Evolutionary conservation across 805 yeast species (phyloP).

Genomic region (Sugiyamaella boreocaroliniensis): DNA sequence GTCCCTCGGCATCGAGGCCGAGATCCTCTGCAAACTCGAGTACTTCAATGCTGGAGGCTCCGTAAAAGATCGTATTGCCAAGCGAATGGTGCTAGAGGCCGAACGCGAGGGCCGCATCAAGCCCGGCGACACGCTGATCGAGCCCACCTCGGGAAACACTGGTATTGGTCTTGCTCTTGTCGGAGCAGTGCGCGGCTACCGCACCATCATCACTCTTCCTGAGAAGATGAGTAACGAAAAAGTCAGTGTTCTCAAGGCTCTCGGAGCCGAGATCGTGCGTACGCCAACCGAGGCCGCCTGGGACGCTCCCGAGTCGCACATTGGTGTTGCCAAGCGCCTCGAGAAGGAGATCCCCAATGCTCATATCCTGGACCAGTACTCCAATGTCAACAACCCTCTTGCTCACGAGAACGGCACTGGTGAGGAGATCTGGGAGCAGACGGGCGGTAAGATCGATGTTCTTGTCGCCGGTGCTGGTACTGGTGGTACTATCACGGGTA

Average conservation of each 20-base stretch:
- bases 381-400: slow-evolving; percentile 68
- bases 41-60: slow-evolving; percentile 86
- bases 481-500: slow-evolving; percentile 87
- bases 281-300: slow-evolving; percentile 91
- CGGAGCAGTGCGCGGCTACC: slow-evolving; percentile 81
- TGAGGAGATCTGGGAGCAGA: slow-evolving; percentile 75
- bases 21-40: slow-evolving; percentile 61
- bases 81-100: slow-evolving; percentile 80
- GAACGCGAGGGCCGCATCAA: slow-evolving; percentile 69
- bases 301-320: slow-evolving; percentile 87
- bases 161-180: slow-evolving; percentile 85
- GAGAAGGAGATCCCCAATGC: slow-evolving; percentile 81
- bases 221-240: slow-evolving; percentile 91
- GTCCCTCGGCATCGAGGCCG: slow-evolving; percentile 64
- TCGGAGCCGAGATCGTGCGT: slow-evolving; percentile 86
- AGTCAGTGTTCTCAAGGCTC: slow-evolving; percentile 78
- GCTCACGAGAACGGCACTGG: slow-evolving; percentile 87
- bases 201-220: slow-evolving; percentile 81
- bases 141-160: slow-evolving; percentile 87
- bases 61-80: slow-evolving; percentile 82
- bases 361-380: slow-evolving; percentile 77
- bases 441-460: slow-evolving; percentile 61
- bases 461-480: slow-evolving; percentile 92
- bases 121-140: slow-evolving; percentile 81
- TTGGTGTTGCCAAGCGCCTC: slow-evolving; percentile 76